Percentiles rank a stretch among this genome's conserved stretches.
Conservation (phyloP, 208 protist species). For the Leishmania mexicana region DNA sequence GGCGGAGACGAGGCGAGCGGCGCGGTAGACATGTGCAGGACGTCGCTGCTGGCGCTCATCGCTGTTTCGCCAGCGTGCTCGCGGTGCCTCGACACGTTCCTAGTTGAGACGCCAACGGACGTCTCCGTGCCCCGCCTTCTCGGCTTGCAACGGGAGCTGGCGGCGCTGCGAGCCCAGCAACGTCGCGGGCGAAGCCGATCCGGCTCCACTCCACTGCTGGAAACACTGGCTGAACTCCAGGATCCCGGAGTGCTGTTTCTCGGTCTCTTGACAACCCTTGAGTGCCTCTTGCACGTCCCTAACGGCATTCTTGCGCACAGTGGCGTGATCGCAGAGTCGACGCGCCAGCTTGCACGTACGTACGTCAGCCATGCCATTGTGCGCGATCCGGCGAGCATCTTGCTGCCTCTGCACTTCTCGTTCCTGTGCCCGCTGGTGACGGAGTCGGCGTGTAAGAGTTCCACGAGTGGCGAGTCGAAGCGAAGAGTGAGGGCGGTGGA, state of each 20-base stretch:
- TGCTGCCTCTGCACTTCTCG: slow-evolving; percentile 30
- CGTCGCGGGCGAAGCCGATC: background rate
- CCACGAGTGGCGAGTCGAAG: background rate
- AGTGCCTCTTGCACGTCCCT: background rate
- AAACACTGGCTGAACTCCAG: slow-evolving; percentile 15
- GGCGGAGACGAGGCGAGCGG: background rate
- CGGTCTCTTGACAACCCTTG: slow-evolving; percentile 7
- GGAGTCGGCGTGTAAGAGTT: slow-evolving; percentile 1
- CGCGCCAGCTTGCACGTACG: slow-evolving; percentile 23
- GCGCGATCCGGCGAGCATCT: slow-evolving; percentile 18
- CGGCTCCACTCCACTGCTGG: background rate
- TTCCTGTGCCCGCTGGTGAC: slow-evolving; percentile 33
- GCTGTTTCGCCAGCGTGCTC: slow-evolving; percentile 25
- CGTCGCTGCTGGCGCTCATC: slow-evolving; percentile 17
- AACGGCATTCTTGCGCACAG: background rate
- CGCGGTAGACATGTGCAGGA: background rate
- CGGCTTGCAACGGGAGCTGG: slow-evolving; percentile 14
- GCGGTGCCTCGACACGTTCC: slow-evolving; percentile 22
- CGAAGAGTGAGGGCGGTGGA: background rate
- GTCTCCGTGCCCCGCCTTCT: slow-evolving; percentile 14
- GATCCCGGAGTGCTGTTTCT: slow-evolving; percentile 24
- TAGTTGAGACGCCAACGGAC: slow-evolving; percentile 14
- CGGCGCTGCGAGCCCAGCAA: slow-evolving; percentile 12
- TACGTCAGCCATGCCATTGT: slow-evolving; percentile 18
- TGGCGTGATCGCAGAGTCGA: slow-evolving; percentile 9